Conservation (phyloP, 495 filamentous ascomycete species). For the Daldinia decipiens region DNA sequence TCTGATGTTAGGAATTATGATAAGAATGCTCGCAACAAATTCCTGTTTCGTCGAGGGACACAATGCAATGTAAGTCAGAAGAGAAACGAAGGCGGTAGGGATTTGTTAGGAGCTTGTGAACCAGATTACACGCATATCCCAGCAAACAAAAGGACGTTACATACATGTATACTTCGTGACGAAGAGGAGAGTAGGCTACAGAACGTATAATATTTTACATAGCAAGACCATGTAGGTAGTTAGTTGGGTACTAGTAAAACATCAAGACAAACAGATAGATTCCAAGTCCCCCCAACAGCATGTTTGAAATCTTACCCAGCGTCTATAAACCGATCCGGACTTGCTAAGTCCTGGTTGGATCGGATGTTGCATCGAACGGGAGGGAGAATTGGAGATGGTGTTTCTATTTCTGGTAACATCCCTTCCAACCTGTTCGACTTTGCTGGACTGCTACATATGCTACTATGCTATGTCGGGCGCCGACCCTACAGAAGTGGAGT, state of each 20-base stretch:
- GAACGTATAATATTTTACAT: neutral
- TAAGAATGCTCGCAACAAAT: neutral
- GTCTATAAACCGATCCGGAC: conserved; percentile 31
- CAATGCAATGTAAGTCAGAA: conserved; percentile 6
- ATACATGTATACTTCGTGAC: neutral
- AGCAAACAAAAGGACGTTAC: conserved; percentile 8
- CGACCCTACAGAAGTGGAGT: conserved; percentile 28
- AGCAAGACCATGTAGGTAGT: too few species aligned
- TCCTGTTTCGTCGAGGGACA: conserved; percentile 15
- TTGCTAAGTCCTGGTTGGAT: conserved; percentile 30
- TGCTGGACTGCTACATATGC: conserved; percentile 7
- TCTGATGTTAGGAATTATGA: conserved; percentile 17
- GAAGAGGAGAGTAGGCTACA: neutral
- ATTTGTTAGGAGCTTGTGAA: neutral
- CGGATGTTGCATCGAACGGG: conserved; percentile 44
- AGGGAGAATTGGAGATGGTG: conserved; percentile 30
- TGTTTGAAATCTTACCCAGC: neutral
- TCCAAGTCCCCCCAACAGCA: neutral
- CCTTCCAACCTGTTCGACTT: conserved; percentile 6
- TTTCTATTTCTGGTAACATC: conserved; percentile 40
- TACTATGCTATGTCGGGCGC: conserved; percentile 16
- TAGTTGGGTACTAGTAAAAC: too few species aligned
- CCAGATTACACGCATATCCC: conserved; percentile 3
- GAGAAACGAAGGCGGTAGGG: neutral
- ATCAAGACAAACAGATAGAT: too few species aligned